These are phyloP conservation scores for Geranium brycei DNA, from an alignment of 345 rosid genomes.

Conservation along the genomic window DNA sequence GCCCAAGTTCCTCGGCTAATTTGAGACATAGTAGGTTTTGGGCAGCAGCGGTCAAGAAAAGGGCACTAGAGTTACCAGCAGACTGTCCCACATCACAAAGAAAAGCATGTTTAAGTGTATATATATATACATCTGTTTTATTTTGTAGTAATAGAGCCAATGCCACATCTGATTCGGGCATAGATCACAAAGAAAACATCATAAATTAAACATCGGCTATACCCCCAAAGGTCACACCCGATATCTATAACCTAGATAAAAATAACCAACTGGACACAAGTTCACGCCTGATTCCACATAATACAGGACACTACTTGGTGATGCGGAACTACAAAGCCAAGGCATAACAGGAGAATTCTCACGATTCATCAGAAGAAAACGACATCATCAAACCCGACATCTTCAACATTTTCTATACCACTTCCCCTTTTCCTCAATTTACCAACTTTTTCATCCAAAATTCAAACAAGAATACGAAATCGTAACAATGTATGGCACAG, in stretches of 20 bases:
- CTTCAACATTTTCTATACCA: background rate
- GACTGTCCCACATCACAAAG: slow-evolving; percentile 41
- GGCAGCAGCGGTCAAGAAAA: slow-evolving; percentile 93
- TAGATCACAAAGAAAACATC: too few relatives aligned
- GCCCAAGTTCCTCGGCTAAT: slow-evolving; percentile 90
- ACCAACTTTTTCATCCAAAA: background rate
- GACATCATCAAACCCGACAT: too few relatives aligned
- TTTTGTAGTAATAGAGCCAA: background rate
- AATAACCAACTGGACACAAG: too few relatives aligned
- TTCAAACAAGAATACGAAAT: background rate
- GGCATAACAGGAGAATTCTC: too few relatives aligned
- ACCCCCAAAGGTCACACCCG: too few relatives aligned
- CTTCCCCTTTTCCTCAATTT: background rate
- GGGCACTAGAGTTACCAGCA: slow-evolving; percentile 82
- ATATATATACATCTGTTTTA: too few relatives aligned
- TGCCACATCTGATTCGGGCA: background rate
- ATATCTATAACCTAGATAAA: too few relatives aligned
- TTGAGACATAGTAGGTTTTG: slow-evolving; percentile 89
- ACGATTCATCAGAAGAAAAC: too few relatives aligned
- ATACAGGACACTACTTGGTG: too few relatives aligned
- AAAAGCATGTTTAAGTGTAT: slow-evolving; percentile 11
- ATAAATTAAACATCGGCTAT: too few relatives aligned
- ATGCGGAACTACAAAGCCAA: too few relatives aligned
- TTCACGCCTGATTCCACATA: too few relatives aligned
- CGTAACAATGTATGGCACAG: background rate